phyloP scores from a whole-genome alignment of 2,329 filamentous ascomycete genomes.

The Aciculosporium take region DNA sequence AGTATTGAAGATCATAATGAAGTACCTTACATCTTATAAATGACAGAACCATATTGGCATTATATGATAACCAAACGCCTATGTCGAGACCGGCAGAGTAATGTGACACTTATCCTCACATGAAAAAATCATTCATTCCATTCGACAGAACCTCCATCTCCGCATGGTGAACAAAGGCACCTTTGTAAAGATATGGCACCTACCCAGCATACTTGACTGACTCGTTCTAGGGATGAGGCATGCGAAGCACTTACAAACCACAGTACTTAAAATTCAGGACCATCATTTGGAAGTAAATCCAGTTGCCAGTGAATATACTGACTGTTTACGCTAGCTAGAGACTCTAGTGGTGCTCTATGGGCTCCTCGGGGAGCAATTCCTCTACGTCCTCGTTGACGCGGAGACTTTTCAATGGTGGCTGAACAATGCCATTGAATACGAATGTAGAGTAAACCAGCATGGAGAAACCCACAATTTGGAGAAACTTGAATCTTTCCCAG shows the following conservation, averaged over 20 bases:
- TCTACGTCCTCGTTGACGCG: conserved; percentile 39
- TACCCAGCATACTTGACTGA: too few relatives aligned
- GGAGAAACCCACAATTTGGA: conserved; percentile 80
- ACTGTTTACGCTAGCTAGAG: neutral
- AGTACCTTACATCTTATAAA: too few relatives aligned
- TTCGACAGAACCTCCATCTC: too few relatives aligned
- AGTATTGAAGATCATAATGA: too few relatives aligned
- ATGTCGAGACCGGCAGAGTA: neutral
- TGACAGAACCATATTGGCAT: neutral
- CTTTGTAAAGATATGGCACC: too few relatives aligned
- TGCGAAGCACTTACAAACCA: neutral
- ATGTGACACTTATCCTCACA: neutral
- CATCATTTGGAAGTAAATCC: neutral
- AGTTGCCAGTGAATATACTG: neutral
- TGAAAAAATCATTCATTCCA: too few relatives aligned
- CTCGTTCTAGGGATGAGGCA: too few relatives aligned
- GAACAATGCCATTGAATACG: conserved; percentile 87
- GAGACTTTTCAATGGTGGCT: conserved; percentile 62
- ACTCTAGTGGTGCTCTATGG: conserved; percentile 55
- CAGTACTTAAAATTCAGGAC: neutral
- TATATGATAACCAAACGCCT: neutral
- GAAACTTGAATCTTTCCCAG: conserved; percentile 96
- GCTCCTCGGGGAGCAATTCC: conserved; percentile 65
- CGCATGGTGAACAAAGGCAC: too few relatives aligned
- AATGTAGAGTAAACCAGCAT: conserved; percentile 94